Evolutionary conservation across 2,329 filamentous ascomycete genomes (phyloP).

Genomic region (Juglanconis oblonga): DNA sequence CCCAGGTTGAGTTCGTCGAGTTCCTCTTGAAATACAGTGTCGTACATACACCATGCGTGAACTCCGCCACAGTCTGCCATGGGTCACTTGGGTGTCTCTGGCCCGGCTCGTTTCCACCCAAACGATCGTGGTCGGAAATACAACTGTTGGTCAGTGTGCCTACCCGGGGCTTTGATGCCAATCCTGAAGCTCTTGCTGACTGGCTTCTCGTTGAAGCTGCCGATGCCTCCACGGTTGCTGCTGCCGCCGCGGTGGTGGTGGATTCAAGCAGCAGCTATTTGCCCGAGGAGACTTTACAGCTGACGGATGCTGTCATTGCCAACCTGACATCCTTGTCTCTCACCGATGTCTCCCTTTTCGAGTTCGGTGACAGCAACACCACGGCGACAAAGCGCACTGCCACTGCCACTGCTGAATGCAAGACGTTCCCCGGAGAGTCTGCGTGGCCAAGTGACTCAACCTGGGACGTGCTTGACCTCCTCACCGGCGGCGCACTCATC

Average conservation of each 20-base stretch:
- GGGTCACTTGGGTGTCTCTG: background rate
- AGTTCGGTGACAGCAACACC: background rate
- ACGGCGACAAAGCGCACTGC: background rate
- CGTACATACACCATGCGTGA: no score
- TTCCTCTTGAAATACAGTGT: no score
- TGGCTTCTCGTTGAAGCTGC: background rate
- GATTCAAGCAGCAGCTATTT: background rate
- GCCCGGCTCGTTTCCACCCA: background rate
- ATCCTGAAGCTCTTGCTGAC: background rate
- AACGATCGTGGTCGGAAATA: background rate
- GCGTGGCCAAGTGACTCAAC: constrained; percentile 47
- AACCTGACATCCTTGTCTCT: background rate
- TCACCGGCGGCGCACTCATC: constrained; percentile 49
- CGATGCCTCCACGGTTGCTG: background rate
- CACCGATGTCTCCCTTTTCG: background rate
- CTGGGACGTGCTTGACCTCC: constrained; percentile 51
- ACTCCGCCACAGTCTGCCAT: no score
- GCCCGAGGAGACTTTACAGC: background rate
- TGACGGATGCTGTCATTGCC: constrained; percentile 2
- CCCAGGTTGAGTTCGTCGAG: no score
- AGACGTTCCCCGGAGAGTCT: constrained; percentile 41
- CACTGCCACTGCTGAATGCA: constrained; percentile 16
- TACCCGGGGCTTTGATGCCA: no score
- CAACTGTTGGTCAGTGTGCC: background rate
- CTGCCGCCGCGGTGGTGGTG: background rate